Evolutionary conservation across 352 stramenopile species (phyloP).

Genomic region (Aphanomyces euteiches): DNA sequence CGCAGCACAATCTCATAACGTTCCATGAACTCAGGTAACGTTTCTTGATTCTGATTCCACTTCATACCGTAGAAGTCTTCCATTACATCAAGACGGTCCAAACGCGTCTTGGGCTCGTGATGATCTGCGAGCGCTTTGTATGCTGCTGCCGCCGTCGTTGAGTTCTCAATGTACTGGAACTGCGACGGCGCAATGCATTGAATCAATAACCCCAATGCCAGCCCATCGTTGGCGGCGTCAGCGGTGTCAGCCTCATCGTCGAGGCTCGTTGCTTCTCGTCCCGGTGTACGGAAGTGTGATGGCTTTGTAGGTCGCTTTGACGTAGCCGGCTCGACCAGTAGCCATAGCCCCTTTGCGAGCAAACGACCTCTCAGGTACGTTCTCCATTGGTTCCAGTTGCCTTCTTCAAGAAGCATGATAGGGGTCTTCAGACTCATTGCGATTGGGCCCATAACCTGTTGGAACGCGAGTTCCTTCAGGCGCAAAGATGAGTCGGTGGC

Average conservation of each 20-base stretch:
- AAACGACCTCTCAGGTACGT: neutral
- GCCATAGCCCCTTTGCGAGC: neutral
- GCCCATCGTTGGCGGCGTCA: neutral
- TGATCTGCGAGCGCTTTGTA: neutral
- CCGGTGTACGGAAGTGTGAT: neutral
- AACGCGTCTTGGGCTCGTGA: neutral
- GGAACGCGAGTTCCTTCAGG: neutral
- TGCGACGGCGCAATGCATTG: neutral
- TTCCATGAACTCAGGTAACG: neutral
- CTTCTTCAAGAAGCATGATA: neutral
- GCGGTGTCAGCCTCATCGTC: neutral
- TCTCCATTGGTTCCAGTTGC: conserved; percentile 5
- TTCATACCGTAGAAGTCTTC: neutral
- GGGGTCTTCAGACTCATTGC: neutral
- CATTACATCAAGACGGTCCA: neutral
- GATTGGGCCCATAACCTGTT: neutral
- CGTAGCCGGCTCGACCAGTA: neutral
- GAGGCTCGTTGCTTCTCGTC: neutral
- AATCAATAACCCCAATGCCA: neutral
- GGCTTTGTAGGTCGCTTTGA: neutral
- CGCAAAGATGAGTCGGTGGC: too few species aligned
- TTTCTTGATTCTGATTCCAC: neutral
- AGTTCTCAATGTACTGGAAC: neutral
- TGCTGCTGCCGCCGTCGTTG: neutral
- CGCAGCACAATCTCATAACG: neutral